Percentiles rank a stretch among this genome's conserved stretches.
These are phyloP conservation scores for Boechera divaricarpa DNA, from an alignment of 345 rosid species.

Conservation along the genomic window DNA sequence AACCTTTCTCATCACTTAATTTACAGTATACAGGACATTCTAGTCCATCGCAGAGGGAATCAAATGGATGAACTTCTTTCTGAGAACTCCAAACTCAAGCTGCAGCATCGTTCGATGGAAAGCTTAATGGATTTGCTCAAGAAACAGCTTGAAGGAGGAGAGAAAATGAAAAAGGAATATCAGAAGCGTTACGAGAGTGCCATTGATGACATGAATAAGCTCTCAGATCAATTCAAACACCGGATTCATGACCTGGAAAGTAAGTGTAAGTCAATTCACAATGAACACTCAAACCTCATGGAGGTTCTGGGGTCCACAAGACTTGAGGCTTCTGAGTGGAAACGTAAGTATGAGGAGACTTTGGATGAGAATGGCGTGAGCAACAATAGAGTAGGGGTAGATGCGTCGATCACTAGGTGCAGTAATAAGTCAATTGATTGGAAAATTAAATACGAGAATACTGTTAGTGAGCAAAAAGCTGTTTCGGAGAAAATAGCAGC, in stretches of 20 bases:
- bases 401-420: slow-evolving; percentile 27
- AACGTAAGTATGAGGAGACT: slow-evolving; percentile 49
- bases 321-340: slow-evolving; percentile 55
- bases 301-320: slow-evolving; percentile 50
- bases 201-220: slow-evolving; percentile 53
- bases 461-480: slow-evolving; percentile 44
- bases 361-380: slow-evolving; percentile 40
- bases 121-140: slow-evolving; percentile 47
- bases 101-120: slow-evolving; percentile 46
- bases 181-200: slow-evolving; percentile 50
- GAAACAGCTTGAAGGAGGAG: slow-evolving; percentile 57
- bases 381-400: slow-evolving; percentile 24
- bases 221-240: slow-evolving; percentile 49
- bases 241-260: slow-evolving; percentile 50
- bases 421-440: slow-evolving; percentile 42
- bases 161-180: slow-evolving; percentile 50
- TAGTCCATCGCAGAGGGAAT: slow-evolving; percentile 47
- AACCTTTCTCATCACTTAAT: slow-evolving; percentile 18
- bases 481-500: slow-evolving; percentile 44
- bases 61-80: slow-evolving; percentile 51
- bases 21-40: slow-evolving; percentile 51
- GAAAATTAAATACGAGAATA: slow-evolving; percentile 52
- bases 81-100: slow-evolving; percentile 53
- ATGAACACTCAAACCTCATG: slow-evolving; percentile 49
- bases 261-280: slow-evolving; percentile 45